Percentiles rank a stretch among this genome's conserved stretches.
These are phyloP conservation scores for Penicillium sclerotiorum DNA, from an alignment of 2,329 filamentous ascomycete species.

Conservation along the genomic window DNA sequence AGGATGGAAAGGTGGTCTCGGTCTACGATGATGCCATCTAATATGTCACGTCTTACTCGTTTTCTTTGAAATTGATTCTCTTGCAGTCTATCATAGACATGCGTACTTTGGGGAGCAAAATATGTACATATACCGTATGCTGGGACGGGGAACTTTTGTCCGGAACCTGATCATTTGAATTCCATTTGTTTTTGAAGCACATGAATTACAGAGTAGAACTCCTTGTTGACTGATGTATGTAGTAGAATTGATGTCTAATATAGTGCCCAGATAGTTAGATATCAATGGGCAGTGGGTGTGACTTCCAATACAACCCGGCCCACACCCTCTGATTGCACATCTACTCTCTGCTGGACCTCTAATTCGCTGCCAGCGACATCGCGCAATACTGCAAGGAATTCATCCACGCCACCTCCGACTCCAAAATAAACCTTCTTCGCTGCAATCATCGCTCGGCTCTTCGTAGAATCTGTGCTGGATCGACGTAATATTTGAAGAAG, in stretches of 20 bases:
- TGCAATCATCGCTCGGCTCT: constrained; percentile 57
- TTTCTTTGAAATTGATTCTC: constrained; percentile 19
- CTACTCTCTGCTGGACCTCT: constrained; percentile 34
- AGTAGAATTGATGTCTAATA: constrained; percentile 1
- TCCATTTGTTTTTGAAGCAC: constrained; percentile 27
- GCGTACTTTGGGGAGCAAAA: constrained; percentile 24
- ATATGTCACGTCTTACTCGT: constrained; percentile 14
- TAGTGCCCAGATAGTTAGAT: neutral
- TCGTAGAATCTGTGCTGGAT: constrained; percentile 22
- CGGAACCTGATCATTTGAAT: constrained; percentile 30
- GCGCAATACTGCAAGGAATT: constrained; percentile 48
- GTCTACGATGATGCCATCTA: constrained; percentile 45
- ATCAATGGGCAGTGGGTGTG: constrained; percentile 10
- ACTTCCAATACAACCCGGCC: constrained; percentile 48
- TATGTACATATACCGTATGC: constrained; percentile 39
- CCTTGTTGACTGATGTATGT: no score
- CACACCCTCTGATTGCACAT: constrained; percentile 48
- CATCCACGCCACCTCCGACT: constrained; percentile 66
- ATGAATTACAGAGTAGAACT: no score
- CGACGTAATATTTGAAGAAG: constrained; percentile 54
- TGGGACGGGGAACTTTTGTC: constrained; percentile 28
- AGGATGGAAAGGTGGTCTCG: constrained; percentile 47
- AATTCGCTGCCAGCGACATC: constrained; percentile 29
- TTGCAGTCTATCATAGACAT: constrained; percentile 27
- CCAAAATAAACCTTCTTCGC: constrained; percentile 70